These are phyloP conservation scores for Leishmania martiniquensis DNA, from an alignment of 208 protist species.

Conservation along the genomic window DNA sequence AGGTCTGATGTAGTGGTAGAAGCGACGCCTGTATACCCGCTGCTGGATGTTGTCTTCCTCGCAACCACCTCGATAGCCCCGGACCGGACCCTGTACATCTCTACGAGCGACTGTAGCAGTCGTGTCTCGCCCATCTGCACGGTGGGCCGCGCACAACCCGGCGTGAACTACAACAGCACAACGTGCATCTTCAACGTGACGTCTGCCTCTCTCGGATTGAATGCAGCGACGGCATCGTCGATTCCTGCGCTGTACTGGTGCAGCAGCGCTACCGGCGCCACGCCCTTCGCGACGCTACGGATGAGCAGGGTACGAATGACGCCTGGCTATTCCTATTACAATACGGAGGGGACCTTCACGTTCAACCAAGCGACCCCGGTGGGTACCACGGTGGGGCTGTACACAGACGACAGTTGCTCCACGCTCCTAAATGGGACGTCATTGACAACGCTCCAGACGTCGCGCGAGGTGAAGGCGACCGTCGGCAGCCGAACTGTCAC, in stretches of 20 bases:
- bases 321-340: slow-evolving; percentile 37
- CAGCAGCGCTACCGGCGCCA: slow-evolving; percentile 32
- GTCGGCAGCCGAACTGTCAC: slow-evolving; percentile 26
- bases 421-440: slow-evolving; percentile 6
- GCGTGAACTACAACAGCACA: slow-evolving; percentile 32
- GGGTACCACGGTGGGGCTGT: slow-evolving; percentile 50
- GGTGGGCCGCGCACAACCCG: slow-evolving; percentile 16
- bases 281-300: slow-evolving; percentile 28
- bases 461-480: slow-evolving; percentile 19
- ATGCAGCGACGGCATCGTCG: slow-evolving; percentile 16
- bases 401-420: slow-evolving; percentile 31
- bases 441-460: slow-evolving; percentile 10
- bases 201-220: slow-evolving; percentile 23
- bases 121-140: slow-evolving; percentile 39
- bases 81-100: slow-evolving; percentile 46
- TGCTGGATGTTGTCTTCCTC: slow-evolving; percentile 61
- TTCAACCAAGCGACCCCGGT: slow-evolving; percentile 49
- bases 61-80: slow-evolving; percentile 27
- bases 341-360: slow-evolving; percentile 20
- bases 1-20: slow-evolving; percentile 23
- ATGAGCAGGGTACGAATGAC: slow-evolving; percentile 35
- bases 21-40: slow-evolving; percentile 34
- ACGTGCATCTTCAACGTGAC: slow-evolving; percentile 60
- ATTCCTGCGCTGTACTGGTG: slow-evolving; percentile 63
- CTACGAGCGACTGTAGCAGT: slow-evolving; percentile 21